These are phyloP conservation scores for Trichoderma koningii DNA, from an alignment of 2,329 filamentous ascomycete genomes.

Conservation along the genomic window DNA sequence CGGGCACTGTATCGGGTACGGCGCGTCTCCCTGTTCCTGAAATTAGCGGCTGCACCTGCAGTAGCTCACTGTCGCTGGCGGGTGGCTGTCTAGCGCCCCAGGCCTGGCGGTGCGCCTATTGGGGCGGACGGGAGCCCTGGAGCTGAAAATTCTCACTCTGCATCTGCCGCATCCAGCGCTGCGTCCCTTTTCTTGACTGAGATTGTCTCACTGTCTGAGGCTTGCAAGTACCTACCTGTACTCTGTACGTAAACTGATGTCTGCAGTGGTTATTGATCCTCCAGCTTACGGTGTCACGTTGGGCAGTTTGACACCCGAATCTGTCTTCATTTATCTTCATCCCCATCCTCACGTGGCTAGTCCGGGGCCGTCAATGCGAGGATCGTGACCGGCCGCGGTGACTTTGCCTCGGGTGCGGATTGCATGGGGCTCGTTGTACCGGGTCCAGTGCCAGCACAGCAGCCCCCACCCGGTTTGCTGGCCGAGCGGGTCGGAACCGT, in stretches of 20 bases:
- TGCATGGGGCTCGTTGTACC: conserved; percentile 7
- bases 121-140: too few species aligned
- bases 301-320: not conserved
- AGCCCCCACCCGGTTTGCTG: conserved; percentile 9
- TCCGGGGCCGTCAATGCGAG: not conserved
- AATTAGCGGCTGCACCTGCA: conserved; percentile 23
- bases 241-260: too few species aligned
- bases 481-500: conserved; percentile 1
- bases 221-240: too few species aligned
- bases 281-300: not conserved
- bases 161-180: not conserved
- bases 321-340: not conserved
- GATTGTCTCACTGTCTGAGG: too few species aligned
- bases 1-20: conserved; percentile 5
- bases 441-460: conserved; percentile 16
- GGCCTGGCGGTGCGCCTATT: too few species aligned
- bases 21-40: conserved; percentile 20
- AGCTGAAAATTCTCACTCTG: too few species aligned
- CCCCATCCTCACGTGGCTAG: not conserved
- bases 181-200: too few species aligned
- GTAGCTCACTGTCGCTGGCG: conserved; percentile 9
- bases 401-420: not conserved
- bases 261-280: too few species aligned
- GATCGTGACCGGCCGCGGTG: not conserved
- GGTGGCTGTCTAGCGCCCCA: conserved; percentile 6